Percentiles rank a stretch among this genome's conserved stretches.
phyloP scores from a whole-genome alignment of 441 rosid genomes.

The Erodium moschatum region DNA sequence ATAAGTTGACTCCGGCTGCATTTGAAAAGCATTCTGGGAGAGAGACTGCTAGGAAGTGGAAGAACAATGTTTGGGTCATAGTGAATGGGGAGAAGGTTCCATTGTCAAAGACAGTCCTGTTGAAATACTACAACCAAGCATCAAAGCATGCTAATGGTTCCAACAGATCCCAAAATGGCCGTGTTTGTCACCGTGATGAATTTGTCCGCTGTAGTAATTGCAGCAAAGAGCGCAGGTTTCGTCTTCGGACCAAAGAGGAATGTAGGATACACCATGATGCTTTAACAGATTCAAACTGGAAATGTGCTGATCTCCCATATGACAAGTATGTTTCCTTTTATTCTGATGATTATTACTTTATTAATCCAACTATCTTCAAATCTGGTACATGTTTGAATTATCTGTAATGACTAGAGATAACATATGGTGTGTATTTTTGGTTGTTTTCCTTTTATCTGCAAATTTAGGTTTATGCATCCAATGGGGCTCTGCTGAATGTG shows the following conservation, averaged over 20 bases:
- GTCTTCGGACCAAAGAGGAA: slow-evolving; percentile 82
- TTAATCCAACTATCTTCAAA: background rate
- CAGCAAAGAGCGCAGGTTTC: slow-evolving; percentile 81
- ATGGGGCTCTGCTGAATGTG: too few relatives aligned
- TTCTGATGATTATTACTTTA: too few relatives aligned
- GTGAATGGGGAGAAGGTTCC: slow-evolving; percentile 86
- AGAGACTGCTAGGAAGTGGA: slow-evolving; percentile 98
- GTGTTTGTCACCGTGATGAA: slow-evolving; percentile 83
- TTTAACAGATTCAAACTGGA: slow-evolving; percentile 75
- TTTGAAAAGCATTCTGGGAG: slow-evolving; percentile 99
- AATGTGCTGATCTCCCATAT: slow-evolving; percentile 76
- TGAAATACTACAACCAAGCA: slow-evolving; percentile 77
- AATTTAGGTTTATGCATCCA: background rate
- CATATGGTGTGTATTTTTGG: background rate
- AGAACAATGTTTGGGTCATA: slow-evolving; percentile 97
- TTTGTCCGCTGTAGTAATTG: slow-evolving; percentile 74
- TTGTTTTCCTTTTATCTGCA: too few relatives aligned
- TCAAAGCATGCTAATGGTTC: slow-evolving; percentile 55
- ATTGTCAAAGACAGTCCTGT: slow-evolving; percentile 75
- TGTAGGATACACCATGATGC: slow-evolving; percentile 94
- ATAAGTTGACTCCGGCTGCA: slow-evolving; percentile 89
- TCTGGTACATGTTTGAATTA: background rate
- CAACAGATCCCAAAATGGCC: slow-evolving; percentile 52
- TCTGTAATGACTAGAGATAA: background rate
- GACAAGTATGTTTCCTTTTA: slow-evolving; percentile 54